Base-by-base conservation (phyloP, 2,329 filamentous ascomycete genomes). In the Ophiostoma triangulosporum region DNA sequence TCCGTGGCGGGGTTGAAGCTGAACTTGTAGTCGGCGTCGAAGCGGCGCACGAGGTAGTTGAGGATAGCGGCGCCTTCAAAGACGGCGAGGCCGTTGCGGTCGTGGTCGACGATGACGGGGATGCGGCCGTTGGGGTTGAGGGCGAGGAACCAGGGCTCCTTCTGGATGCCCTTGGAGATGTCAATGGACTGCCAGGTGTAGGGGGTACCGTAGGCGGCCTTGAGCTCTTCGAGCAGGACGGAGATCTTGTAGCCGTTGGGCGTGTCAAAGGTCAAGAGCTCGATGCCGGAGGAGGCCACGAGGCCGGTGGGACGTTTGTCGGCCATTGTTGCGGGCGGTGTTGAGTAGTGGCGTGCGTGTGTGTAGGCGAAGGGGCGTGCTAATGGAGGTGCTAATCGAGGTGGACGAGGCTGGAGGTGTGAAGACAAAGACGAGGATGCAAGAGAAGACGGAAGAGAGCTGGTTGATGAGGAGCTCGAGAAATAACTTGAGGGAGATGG, bases 1-100 rank as follows among this genome's bases (percentile, higher is more conserved):
- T 57, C 58, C 35, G 52, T 45, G 38, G 32, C 52, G 6, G 53
- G 52, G 53, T 57, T 46, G 22, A 70, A 70, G 7, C 24, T 46
- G 45, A 59, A 55, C n/a, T 20, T 29, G 40, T 26, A 26, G 24
- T 56, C 64, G 57, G 59, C 62, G 58, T 65, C 65, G 48, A 64
- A 60, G 31, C 77, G 74, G 64, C 78, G 87, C 60, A 73, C 78
- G 61, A 87, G 78, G 64, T 79, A 82, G 68, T 84, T 53, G 15
- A 57, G 53, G 33, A 58, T 58, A 49, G 83, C 78, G 48, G 81
- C 77, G 45, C 81, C 83, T 66, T 93, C 87, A 61, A 90, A 91
- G 27, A 91, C 79, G 43, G 75, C 66, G 51, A 84, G 77, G 48
- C 67, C 74, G 54, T 69, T 69, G 57, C 78, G 73, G 64, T 84